Evolutionary conservation across 2,329 filamentous ascomycete genomes (phyloP), one percentile per base, ranked within the genome.

Genomic region (Venturia carpophila): DNA sequence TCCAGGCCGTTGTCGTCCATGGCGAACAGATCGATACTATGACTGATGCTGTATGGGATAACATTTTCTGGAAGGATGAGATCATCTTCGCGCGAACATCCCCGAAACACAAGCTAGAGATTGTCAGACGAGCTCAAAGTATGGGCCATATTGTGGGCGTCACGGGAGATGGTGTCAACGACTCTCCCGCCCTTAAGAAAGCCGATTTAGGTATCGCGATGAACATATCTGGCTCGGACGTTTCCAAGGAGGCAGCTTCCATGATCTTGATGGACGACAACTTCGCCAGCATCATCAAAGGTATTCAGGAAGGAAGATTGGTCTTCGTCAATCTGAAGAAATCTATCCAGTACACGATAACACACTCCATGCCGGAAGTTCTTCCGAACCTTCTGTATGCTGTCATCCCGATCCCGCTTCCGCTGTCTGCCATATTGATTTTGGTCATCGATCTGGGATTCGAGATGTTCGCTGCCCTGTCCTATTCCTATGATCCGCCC

Each of bases 321-420:
- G 74, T 79, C 65, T 79, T 79, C 65, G 77, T 78, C 73, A 80
- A 80, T 66, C 78, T 79, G 52, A 75, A 79, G 66, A 78, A 78
- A 65, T 75, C 74, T 39, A 73, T 75, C 30, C 68, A 61, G 34
- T 65, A 65, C 55, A 64, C 62, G 7, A 52, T 64, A 7, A 37
- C 62, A 5, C 62, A 64, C n/a, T 64, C 43, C 9, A 64, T 45
- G 19, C 62, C 62, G 4, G 43, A 64, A 34, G 47, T 64, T 39
- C 58, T 64, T 58, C 62, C 62, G 5, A 64, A 64, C 39, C 39
- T 64, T 15, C 45, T 64, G 5, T 64, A 37, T 34, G 62, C 52
- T 9, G 24, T 64, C 15, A 30, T 64, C 27, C 62, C 62, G 3
- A 64, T 64, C 34, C 62, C 62, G 2, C 62, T 64, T 21, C 62